Base-by-base conservation (phyloP, 257 asterid genomes). In the Misopates orontium region DNA sequence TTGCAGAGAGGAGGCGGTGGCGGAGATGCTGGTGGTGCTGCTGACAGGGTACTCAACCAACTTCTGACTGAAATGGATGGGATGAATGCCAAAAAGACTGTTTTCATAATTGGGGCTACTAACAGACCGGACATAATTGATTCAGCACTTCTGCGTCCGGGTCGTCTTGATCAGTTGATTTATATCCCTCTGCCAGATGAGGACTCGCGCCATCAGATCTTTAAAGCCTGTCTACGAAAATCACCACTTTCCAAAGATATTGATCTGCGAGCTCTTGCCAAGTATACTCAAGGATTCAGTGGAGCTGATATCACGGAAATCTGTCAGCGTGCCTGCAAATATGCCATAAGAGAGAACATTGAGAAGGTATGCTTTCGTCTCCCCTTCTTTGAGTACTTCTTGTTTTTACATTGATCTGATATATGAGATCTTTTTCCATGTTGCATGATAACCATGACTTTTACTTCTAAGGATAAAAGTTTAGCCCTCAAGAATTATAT, bases 11-110 rank as follows among this genome's bases (percentile, higher is more conserved):
- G 88, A 56, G 62, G 85, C 75, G 80, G 85, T 66, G 73, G 24
- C 56, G 88, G 88, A 67, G 88, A 83, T 80, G 85, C 82, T 24
- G 88, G 85, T 75, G 88, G 88, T 64, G 88, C 85, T 22, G 85
- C 88, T 62, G 88, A 83, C 51, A 72, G 88, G 39, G 88, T 83
- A 48, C 82, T 83, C 25, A 83, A 80, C 64, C 88, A 83, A 70
- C 85, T 83, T 49, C 72, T 83, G 72, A 83, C 88, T 32, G 88
- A 83, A 65, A 83, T 83, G 88, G 88, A 82, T 64, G 87, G 87
- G 72, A 82, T 79, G 87, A 71, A 78, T 6, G 85, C 87, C 3
- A 82, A 79, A 66, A 83, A 83, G 71, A 83, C 88, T 17, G 88
- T 83, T 47, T 83, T 83, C 54, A 83, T 83, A 44, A 83, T 83